Conservation (phyloP, 75 land plant species). For the Pinus taeda region DNA sequence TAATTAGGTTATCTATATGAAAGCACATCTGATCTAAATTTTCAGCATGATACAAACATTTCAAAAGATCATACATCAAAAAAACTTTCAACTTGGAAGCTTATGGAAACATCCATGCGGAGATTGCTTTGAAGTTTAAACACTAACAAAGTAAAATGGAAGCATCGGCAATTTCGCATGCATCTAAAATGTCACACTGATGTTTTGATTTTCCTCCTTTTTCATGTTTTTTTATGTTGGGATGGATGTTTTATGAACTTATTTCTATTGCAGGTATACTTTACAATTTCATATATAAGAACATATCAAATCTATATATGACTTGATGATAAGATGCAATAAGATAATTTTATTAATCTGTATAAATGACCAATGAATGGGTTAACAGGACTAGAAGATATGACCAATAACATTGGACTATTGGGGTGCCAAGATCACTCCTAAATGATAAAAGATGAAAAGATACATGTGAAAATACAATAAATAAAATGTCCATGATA, state of each 20-base stretch:
- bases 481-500: no score
- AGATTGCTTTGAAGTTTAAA: background rate
- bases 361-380: no score
- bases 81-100: background rate
- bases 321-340: no score
- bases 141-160: background rate
- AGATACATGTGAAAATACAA: no score
- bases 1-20: background rate
- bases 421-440: no score
- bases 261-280: background rate
- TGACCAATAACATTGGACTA: no score
- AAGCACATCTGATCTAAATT: no score
- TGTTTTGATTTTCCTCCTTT: background rate
- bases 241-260: background rate
- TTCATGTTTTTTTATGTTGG: background rate
- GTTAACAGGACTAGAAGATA: no score
- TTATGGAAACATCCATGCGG: background rate
- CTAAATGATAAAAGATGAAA: no score
- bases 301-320: no score
- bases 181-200: background rate
- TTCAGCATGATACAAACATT: background rate
- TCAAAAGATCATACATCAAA: background rate
- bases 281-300: background rate
- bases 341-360: no score
- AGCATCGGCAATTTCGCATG: background rate